Conservation (phyloP, 1,284 basidiomycete genomes). For the Earliella scabrosa region DNA sequence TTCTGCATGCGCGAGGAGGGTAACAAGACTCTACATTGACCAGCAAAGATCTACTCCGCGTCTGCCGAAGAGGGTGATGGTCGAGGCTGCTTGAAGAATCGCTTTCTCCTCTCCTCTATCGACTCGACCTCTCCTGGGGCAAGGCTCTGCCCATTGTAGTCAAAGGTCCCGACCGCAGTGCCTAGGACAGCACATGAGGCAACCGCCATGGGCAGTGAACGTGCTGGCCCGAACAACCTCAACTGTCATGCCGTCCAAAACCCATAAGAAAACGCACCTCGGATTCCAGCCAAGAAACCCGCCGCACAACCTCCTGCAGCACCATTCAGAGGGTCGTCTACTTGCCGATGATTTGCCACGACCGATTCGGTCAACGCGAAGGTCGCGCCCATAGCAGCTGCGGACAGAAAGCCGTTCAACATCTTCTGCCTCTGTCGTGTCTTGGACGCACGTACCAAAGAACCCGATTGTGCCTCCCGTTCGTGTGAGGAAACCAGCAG, state of each 20-base stretch:
- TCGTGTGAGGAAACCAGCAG: slow-evolving; percentile 84
- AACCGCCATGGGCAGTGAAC: slow-evolving; percentile 85
- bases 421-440: neutral
- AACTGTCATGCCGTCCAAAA: neutral
- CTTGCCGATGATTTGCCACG: slow-evolving; percentile 83
- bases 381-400: slow-evolving; percentile 91
- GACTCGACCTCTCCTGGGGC: slow-evolving; percentile 41
- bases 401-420: neutral
- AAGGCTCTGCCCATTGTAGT: slow-evolving; percentile 74
- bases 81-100: slow-evolving; percentile 71
- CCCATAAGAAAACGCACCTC: slow-evolving; percentile 55
- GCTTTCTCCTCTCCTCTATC: slow-evolving; percentile 64
- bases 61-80: slow-evolving; percentile 34
- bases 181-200: slow-evolving; percentile 84
- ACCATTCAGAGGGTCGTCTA: slow-evolving; percentile 84
- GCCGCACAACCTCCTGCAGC: slow-evolving; percentile 92
- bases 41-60: slow-evolving; percentile 29
- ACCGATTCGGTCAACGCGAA: slow-evolving; percentile 85
- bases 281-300: slow-evolving; percentile 87
- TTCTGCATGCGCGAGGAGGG: neutral
- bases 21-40: slow-evolving; percentile 20
- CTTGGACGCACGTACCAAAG: slow-evolving; percentile 62
- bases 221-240: slow-evolving; percentile 50
- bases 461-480: slow-evolving; percentile 82
- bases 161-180: slow-evolving; percentile 82